phyloP scores from a whole-genome alignment of 2,329 filamentous ascomycete species.

The Venturia asperata region DNA sequence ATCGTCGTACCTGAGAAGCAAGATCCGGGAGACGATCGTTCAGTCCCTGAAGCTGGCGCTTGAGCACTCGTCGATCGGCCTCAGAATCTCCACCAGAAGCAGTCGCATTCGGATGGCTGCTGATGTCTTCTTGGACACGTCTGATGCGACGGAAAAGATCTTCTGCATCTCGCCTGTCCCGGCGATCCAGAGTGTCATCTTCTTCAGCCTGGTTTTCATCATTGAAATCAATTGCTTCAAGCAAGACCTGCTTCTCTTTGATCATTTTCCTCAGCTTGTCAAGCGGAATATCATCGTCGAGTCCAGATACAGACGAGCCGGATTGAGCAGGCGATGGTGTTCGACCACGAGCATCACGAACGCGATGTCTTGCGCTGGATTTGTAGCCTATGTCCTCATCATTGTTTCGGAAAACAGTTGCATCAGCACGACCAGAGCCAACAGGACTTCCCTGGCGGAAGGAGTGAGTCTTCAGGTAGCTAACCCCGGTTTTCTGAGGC shows the following conservation, averaged over 20 bases:
- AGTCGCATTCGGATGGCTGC: slow-evolving; percentile 75
- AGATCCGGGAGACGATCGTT: slow-evolving; percentile 87
- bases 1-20: slow-evolving; percentile 82
- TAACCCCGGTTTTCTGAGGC: slow-evolving; percentile 95
- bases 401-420: slow-evolving; percentile 93
- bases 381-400: slow-evolving; percentile 84
- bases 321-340: slow-evolving; percentile 78
- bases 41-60: slow-evolving; percentile 79
- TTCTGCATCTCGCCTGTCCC: slow-evolving; percentile 85
- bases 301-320: slow-evolving; percentile 42
- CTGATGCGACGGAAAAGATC: slow-evolving; percentile 90
- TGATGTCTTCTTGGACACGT: slow-evolving; percentile 88
- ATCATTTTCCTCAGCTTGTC: slow-evolving; percentile 92
- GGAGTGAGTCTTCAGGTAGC: slow-evolving; percentile 92
- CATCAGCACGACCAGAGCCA: slow-evolving; percentile 71
- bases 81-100: slow-evolving; percentile 61
- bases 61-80: slow-evolving; percentile 76
- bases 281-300: slow-evolving; percentile 67
- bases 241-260: slow-evolving; percentile 83
- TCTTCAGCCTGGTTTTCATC: slow-evolving; percentile 87
- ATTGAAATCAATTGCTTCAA: slow-evolving; percentile 94
- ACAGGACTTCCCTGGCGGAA: slow-evolving; percentile 62
- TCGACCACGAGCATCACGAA: slow-evolving; percentile 52
- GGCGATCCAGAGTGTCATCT: slow-evolving; percentile 82
- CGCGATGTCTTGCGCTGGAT: slow-evolving; percentile 82